Evolutionary conservation across 192 early-diverging fungal genomes (phyloP).

Genomic region (Coemansia sp.): DNA sequence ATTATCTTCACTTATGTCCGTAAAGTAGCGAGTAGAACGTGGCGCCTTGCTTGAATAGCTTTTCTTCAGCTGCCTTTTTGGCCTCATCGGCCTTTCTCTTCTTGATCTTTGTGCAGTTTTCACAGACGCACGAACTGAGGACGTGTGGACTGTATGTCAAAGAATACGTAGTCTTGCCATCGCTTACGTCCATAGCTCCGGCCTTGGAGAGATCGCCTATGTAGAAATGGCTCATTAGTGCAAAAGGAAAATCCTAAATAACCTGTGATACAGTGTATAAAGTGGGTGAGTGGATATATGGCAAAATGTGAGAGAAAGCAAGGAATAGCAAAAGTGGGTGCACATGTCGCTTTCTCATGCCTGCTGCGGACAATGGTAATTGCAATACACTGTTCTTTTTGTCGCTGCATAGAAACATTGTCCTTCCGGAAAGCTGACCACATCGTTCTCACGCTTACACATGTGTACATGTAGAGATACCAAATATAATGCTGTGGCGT

Average conservation of each 20-base stretch:
- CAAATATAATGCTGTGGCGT: neutral
- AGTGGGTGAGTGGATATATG: neutral
- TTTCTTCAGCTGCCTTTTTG: conserved; percentile 28
- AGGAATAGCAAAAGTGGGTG: neutral
- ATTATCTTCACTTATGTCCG: neutral
- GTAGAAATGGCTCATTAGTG: conserved; percentile 35
- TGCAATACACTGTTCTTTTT: neutral
- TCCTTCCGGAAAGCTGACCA: neutral
- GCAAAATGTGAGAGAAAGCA: neutral
- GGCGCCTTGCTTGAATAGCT: conserved; percentile 2
- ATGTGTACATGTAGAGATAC: neutral
- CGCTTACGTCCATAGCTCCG: conserved; percentile 30
- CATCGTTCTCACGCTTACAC: neutral
- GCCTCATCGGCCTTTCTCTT: conserved; percentile 32
- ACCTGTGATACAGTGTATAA: neutral
- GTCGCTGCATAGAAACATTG: neutral
- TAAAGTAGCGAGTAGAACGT: conserved; percentile 10
- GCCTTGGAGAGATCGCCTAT: conserved; percentile 40
- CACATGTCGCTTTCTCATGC: neutral
- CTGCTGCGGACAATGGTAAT: neutral
- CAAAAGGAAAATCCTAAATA: neutral
- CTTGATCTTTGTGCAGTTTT: conserved; percentile 26
- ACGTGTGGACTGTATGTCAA: conserved; percentile 36
- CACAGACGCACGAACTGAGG: conserved; percentile 31
- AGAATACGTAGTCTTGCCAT: conserved; percentile 27